These are phyloP conservation scores for Talaromyces rugulosus DNA, from an alignment of 2,329 filamentous ascomycete species.

Conservation along the genomic window DNA sequence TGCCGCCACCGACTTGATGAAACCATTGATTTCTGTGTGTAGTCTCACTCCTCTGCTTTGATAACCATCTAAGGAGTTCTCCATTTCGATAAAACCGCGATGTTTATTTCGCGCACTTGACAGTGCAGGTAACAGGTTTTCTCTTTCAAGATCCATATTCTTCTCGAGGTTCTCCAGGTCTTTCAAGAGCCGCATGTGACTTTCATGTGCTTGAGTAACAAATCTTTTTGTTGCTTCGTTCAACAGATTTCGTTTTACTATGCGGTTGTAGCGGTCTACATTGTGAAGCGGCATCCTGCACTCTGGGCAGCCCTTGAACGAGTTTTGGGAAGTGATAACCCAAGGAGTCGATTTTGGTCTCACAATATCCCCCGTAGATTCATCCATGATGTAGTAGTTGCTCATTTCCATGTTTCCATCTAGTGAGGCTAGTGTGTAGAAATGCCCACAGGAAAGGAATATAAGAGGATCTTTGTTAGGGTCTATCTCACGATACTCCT, in stretches of 20 bases:
- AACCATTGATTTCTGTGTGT: not conserved
- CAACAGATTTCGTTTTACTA: slow-evolving; percentile 12
- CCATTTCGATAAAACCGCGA: not conserved
- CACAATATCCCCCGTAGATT: not conserved
- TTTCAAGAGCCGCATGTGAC: not conserved
- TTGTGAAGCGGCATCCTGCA: slow-evolving; percentile 13
- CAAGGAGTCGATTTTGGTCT: not conserved
- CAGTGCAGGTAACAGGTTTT: not conserved
- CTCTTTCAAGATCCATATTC: not conserved
- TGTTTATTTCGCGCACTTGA: not conserved
- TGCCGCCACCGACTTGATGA: not conserved
- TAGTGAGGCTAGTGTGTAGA: slow-evolving; percentile 11
- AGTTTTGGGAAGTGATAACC: not conserved
- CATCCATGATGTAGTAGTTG: slow-evolving; percentile 2
- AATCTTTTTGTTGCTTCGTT: slow-evolving; percentile 16
- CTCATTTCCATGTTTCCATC: slow-evolving; percentile 13
- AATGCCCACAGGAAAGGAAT: slow-evolving; percentile 15
- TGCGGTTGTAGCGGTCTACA: slow-evolving; percentile 15
- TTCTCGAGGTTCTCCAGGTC: not conserved
- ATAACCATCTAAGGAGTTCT: not conserved
- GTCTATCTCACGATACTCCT: slow-evolving; percentile 8
- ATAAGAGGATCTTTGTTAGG: slow-evolving; percentile 12
- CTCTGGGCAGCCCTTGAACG: slow-evolving; percentile 11
- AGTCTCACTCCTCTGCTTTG: not conserved
- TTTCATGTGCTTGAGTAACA: not conserved